Evolutionary conservation across 805 yeast genomes (phyloP).

Genomic region (Candida pseudoglaebosa): DNA sequence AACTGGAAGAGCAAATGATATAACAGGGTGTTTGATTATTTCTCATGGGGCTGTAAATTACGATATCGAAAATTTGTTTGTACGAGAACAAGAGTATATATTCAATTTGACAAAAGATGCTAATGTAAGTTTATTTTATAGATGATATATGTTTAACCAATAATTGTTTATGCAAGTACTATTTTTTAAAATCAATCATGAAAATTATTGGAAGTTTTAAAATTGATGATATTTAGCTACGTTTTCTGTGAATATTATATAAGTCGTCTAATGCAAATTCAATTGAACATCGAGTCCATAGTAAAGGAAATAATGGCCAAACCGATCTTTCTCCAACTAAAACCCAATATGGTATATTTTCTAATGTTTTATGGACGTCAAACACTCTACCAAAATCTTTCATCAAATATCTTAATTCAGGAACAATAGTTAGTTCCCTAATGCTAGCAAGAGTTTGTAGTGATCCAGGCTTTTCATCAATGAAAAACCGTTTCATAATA

Average conservation of each 20-base stretch:
- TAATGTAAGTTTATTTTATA: conserved; percentile 39
- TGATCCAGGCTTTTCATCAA: conserved; percentile 75
- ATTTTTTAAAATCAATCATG: neutral
- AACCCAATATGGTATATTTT: conserved; percentile 85
- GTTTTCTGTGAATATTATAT: conserved; percentile 44
- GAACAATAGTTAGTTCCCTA: conserved; percentile 86
- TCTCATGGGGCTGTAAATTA: conserved; percentile 49
- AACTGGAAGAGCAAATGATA: conserved; percentile 80
- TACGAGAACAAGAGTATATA: conserved; percentile 60
- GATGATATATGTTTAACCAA: conserved; percentile 20
- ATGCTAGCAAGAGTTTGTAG: conserved; percentile 60
- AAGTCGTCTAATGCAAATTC: conserved; percentile 84
- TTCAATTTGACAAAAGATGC: conserved; percentile 57
- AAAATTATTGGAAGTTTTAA: neutral
- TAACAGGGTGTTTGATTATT: conserved; percentile 67
- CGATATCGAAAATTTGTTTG: conserved; percentile 16
- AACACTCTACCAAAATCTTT: conserved; percentile 70
- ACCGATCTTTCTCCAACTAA: conserved; percentile 86
- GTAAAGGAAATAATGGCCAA: conserved; percentile 84
- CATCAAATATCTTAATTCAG: conserved; percentile 69
- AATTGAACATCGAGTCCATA: conserved; percentile 84
- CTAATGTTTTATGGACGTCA: conserved; percentile 65
- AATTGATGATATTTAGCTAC: conserved; percentile 11
- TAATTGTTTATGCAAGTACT: neutral
- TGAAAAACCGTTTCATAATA: conserved; percentile 66